Base-by-base conservation (phyloP, 139 green algal species). In the Chlorella vulgaris region DNA sequence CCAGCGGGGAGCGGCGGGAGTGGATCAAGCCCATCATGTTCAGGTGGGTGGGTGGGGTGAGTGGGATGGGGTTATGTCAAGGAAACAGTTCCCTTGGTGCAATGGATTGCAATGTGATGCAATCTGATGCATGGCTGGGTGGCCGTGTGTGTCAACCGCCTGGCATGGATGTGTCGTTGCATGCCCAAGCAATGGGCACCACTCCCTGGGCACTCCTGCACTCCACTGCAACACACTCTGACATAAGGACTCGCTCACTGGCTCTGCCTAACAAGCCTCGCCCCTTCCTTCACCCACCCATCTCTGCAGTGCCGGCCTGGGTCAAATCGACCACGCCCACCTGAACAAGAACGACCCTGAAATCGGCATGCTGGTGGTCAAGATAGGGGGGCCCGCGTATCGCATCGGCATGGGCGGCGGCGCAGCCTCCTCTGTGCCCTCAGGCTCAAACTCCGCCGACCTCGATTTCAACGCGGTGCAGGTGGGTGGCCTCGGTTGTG, bases 21-120 rank as follows among this genome's bases (percentile, higher is more conserved):
- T 99, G 95, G 94, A 94, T 99, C 78, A 99, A 99, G 87, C 97
- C 97, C 71, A 99, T 99, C 93, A 99, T 99, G 97, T 99, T 99
- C 89, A 94, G 88, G 89, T 91, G 65, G 0, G 75, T 21, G 28
- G 1, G 7, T 4, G 53, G 13, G 50, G 28, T 13, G 6, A 15
- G 47, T 58, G 47, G 47, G 47, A 58, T 58, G 47, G 47, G 47
- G 47, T 58, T 10, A 24, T 24, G 10, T 10, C 47, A 58, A 24
- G 10, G 47, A 58, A 15, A 58, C 10, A 58, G 47, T 24, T 24
- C 47, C n/a, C n/a, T n/a, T 58, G 47, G 47, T 15, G 47, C 10
- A 15, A 24, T 58, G 47, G 47, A 24, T 10, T 10, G 15, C 13
- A 15, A 58, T 24, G 47, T 58, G 47, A 58, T 58, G 60, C 60